Base-by-base conservation (phyloP, 352 stramenopile genomes). In the Phytophthora rubi region DNA sequence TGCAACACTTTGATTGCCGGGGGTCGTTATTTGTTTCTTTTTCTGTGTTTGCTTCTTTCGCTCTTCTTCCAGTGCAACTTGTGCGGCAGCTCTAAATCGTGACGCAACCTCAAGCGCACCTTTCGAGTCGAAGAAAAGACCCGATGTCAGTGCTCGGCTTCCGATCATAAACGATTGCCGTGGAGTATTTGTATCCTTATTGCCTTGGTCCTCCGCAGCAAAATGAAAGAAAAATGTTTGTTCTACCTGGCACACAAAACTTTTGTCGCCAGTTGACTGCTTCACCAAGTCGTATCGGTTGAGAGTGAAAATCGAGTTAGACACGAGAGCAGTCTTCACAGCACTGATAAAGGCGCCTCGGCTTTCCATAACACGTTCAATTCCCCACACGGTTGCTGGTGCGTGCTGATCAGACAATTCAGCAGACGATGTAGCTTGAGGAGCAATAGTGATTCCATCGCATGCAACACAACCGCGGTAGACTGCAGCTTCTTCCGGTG, bases 171-270 rank as follows among this genome's bases (percentile, higher is more conserved):
- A 86, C 2, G 78, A 85, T 16, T 62, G 53, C 10, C 26, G 62
- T 13, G 57, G 8, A 21, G 52, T 75, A 2, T 58, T 59, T 16
- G 12, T 1, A 26, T 44, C 73, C n/a, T 54, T 57, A 32, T 58
- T 68, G 12, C 18, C 53, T 59, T 18, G 32, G n/a, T 28, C 49
- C 1, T 53, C 54, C 21, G 44, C n/a, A 3, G 26, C 26, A 53
- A 82, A 86, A 51, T 90, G 80, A 54, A 90, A 83, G 64, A 82
- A 83, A 53, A 85, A 85, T 3, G 5, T 12, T 58, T 71, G 56
- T n/a, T 71, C 55, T 26, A 65, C 54, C 58, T 65, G 15, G 45
- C 39, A 60, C 39, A 83, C 21, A 10, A 47, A 45, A 18, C n/a
- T 37, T 12, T 53, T 33, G 1, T 49, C n/a, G n/a, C 18, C 51